Evolutionary conservation across 1,284 basidiomycete species (phyloP).

Genomic region (Ganoderma leucocontextum): DNA sequence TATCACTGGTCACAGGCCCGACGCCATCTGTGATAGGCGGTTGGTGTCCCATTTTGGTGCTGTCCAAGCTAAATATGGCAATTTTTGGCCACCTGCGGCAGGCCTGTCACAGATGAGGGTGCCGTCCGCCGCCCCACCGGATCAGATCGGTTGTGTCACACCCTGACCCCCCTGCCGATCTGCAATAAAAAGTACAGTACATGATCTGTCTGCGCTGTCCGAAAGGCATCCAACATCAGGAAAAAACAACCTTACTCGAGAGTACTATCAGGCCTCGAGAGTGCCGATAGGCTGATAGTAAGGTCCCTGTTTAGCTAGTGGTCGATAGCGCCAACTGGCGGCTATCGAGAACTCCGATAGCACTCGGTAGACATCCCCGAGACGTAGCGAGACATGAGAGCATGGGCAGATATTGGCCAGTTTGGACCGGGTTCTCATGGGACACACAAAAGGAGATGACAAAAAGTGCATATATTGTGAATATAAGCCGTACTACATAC

Average conservation of each 20-base stretch:
- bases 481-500: not conserved
- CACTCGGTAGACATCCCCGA: not conserved
- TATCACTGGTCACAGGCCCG: no score
- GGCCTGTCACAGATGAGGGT: no score
- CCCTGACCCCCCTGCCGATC: no score
- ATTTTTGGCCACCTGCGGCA: no score
- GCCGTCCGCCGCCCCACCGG: no score
- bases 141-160: no score
- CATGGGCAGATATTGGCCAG: not conserved
- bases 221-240: no score
- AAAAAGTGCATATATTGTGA: not conserved
- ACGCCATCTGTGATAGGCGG: no score
- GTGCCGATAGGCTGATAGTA: not conserved
- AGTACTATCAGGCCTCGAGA: not conserved
- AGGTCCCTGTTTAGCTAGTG: not conserved
- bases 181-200: no score
- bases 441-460: not conserved
- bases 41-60: no score
- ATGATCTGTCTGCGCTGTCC: no score
- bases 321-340: not conserved
- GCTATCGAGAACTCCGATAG: not conserved
- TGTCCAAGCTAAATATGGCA: no score
- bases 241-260: not conserved
- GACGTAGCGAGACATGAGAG: not conserved
- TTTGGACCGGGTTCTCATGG: not conserved